Percentiles rank a stretch among this genome's conserved stretches.
Conservation (phyloP, 306 rosid genomes). For the Biancaea sappan region DNA sequence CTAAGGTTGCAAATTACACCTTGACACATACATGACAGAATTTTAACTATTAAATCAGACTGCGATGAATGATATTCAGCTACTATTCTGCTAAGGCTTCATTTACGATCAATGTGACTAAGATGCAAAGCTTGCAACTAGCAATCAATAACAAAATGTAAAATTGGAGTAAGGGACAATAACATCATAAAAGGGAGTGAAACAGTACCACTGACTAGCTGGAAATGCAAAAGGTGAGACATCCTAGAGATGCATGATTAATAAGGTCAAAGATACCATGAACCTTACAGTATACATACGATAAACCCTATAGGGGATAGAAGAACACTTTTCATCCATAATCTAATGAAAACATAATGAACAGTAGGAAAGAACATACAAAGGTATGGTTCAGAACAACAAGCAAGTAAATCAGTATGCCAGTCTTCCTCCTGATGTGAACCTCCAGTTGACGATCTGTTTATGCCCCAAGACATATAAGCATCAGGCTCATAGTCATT, state of each 20-base stretch:
- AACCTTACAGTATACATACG: conserved; percentile 18
- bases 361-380: conserved; percentile 58
- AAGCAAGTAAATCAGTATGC: conserved; percentile 92
- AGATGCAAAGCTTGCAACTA: background rate
- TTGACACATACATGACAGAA: background rate
- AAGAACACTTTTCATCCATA: background rate
- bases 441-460: conserved; percentile 63
- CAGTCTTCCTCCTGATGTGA: conserved; percentile 73
- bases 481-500: conserved; percentile 23
- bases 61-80: background rate
- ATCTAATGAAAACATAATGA: conserved; percentile 11
- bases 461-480: conserved; percentile 38
- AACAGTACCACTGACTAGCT: background rate
- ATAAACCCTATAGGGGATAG: conserved; percentile 9
- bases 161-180: background rate
- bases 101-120: conserved; percentile 26
- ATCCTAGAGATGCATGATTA: background rate
- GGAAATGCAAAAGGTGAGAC: conserved; percentile 26
- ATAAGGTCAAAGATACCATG: conserved; percentile 8
- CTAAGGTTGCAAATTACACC: conserved; percentile 6
- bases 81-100: background rate
- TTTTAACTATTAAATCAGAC: background rate
- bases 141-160: background rate
- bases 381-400: conserved; percentile 87
- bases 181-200: background rate